Base-by-base conservation (phyloP, 495 filamentous ascomycete species). In the Neurospora hispaniola region DNA sequence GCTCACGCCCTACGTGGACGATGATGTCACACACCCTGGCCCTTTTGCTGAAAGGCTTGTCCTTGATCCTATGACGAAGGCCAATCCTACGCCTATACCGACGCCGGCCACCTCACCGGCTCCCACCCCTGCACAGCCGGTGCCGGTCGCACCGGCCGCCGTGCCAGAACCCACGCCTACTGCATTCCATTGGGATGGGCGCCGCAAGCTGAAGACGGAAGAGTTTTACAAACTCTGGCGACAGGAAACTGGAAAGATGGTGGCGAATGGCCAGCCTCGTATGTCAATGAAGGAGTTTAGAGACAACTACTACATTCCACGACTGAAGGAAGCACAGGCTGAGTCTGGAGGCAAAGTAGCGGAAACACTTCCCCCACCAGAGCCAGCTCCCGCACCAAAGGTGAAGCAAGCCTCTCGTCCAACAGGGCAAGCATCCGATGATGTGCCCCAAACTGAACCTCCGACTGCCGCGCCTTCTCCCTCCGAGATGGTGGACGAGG, bases 381-480 rank as follows among this genome's bases (percentile, higher is more conserved):
- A 66, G 54, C 27, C 54, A 16, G 54, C 54, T 66, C 27, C 27
- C 12, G 8, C 9, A 12, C 6, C 54, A 18, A 46, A 43, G 16
- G 10, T 11, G 66, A 48, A 42, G 18, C 42, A 23, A 18, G 39
- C 39, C 35, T 73, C 72, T 38, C 73, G 71, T 18, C 71, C 71
- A 14, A 31, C 69, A 4, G 72, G 70, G 31, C 68, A 70, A 18
- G 12, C 48, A 12, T 23, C 27, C 6, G 54, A 66, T 66, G 27
- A 66, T 35, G 7, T 38, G 31, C 54, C 54, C 27, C 54, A 31
- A 35, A 66, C 54, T 6, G 54, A 66, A 38, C 54, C 54, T 16
- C 75, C 75, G 42, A 76, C 78, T 6, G 75, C 79, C 14, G 78
- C 78, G 5, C 74, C 78, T 5, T 80, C 79, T 0, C 79, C 79